Conservation (phyloP, 306 rosid species). For the Acacia melanoxylon region DNA sequence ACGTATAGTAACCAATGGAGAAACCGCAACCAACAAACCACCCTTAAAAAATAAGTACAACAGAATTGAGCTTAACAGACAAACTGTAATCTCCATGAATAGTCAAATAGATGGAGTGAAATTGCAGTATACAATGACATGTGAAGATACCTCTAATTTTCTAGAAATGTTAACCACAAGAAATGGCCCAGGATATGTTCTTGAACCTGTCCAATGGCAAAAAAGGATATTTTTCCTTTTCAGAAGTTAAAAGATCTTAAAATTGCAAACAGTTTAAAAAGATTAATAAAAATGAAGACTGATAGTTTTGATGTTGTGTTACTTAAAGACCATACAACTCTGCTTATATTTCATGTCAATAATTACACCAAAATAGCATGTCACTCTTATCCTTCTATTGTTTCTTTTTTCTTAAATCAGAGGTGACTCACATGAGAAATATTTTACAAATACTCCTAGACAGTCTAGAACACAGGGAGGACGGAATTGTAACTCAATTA, state of each 20-base stretch:
- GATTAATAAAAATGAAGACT: background rate
- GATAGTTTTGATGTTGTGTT: background rate
- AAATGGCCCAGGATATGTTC: constrained; percentile 80
- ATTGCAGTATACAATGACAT: constrained; percentile 11
- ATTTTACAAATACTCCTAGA: constrained; percentile 7
- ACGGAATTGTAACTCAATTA: constrained; percentile 10
- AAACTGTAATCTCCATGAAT: constrained; percentile 13
- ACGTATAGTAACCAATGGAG: constrained; percentile 75
- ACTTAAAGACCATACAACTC: constrained; percentile 17
- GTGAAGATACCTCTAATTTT: constrained; percentile 69
- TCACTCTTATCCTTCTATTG: background rate
- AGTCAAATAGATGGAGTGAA: background rate
- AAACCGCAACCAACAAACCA: constrained; percentile 67
- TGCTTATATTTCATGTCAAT: constrained; percentile 17
- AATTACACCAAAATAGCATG: constrained; percentile 8
- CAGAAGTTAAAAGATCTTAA: constrained; percentile 13
- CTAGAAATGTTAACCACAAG: constrained; percentile 69
- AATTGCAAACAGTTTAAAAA: constrained; percentile 17
- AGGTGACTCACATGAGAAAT: constrained; percentile 18
- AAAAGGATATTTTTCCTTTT: constrained; percentile 26
- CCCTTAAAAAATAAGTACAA: constrained; percentile 45
- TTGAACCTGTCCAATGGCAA: constrained; percentile 63
- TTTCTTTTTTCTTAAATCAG: background rate
- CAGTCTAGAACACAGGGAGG: background rate
- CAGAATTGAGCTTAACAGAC: background rate